A percentile compares a stretch with the other conserved stretches of the same genome.
Evolutionary conservation across 768 basidiomycete species (phyloP).

Genomic region (Amanita pseudoporphyria): DNA sequence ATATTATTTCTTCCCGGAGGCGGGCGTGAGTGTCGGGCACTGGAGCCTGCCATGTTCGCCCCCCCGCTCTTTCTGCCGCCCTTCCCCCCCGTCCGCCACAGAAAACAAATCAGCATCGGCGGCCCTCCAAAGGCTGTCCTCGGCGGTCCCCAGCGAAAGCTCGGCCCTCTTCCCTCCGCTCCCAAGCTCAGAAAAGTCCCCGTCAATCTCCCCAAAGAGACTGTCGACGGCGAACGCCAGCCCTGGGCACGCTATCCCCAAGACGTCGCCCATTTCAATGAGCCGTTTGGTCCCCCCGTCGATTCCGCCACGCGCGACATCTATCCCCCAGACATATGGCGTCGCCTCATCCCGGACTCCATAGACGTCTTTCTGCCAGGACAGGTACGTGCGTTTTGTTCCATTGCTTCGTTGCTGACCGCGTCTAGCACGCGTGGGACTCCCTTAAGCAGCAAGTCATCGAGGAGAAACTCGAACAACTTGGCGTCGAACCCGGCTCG

Average conservation of each 20-base stretch:
- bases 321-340: slow-evolving; percentile 60
- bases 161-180: slow-evolving; percentile 54
- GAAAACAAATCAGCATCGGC: slow-evolving; percentile 67
- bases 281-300: slow-evolving; percentile 17
- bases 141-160: slow-evolving; percentile 71
- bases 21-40: too few relatives aligned
- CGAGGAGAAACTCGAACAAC: slow-evolving; percentile 71
- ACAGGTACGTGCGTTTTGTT: slow-evolving; percentile 38
- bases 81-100: slow-evolving; percentile 39
- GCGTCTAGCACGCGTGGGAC: slow-evolving; percentile 61
- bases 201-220: slow-evolving; percentile 71
- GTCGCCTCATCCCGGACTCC: slow-evolving; percentile 46
- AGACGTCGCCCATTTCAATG: slow-evolving; percentile 17
- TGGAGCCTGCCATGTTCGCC: slow-evolving; percentile 31
- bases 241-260: slow-evolving; percentile 58
- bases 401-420: slow-evolving; percentile 8
- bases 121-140: slow-evolving; percentile 84
- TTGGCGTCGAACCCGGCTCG: slow-evolving; percentile 67
- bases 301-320: slow-evolving; percentile 37
- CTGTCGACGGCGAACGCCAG: slow-evolving; percentile 31
- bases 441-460: slow-evolving; percentile 59
- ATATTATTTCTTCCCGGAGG: slow-evolving; percentile 44
- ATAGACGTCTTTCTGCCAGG: slow-evolving; percentile 80
- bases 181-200: slow-evolving; percentile 55
- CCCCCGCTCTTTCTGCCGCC: slow-evolving; percentile 25